Conservation (phyloP, 2,329 filamentous ascomycete species). For the Fusarium transvaalense region DNA sequence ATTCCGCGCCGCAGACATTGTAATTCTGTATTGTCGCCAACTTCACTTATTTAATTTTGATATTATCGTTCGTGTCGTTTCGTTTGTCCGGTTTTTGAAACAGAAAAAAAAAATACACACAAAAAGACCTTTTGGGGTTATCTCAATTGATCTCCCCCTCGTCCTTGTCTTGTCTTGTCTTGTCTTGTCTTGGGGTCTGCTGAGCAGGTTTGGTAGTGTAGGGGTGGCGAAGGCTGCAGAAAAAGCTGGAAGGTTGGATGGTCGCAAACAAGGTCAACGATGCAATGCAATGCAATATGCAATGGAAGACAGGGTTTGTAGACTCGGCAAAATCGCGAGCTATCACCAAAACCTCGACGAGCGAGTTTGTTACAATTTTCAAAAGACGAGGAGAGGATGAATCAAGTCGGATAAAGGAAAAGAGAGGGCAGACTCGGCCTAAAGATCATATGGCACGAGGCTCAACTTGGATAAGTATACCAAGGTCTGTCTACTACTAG, state of each 20-base stretch:
- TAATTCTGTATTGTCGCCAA: slow-evolving; percentile 22
- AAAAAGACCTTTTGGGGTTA: neutral
- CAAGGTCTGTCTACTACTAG: neutral
- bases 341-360: slow-evolving; percentile 8
- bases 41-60: neutral
- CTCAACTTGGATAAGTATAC: slow-evolving; percentile 29
- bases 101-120: neutral
- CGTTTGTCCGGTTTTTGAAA: neutral
- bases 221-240: slow-evolving; percentile 33
- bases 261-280: slow-evolving; percentile 19
- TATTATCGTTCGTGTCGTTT: slow-evolving; percentile 7
- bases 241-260: slow-evolving; percentile 37
- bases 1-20: slow-evolving; percentile 53
- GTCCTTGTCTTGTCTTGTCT: neutral
- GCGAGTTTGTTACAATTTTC: neutral
- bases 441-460: slow-evolving; percentile 35
- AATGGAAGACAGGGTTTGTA: slow-evolving; percentile 24
- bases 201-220: slow-evolving; percentile 8
- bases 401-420: neutral
- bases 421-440: slow-evolving; percentile 34
- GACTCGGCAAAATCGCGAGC: slow-evolving; percentile 14
- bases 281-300: slow-evolving; percentile 26
- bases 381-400: neutral
- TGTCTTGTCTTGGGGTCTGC: slow-evolving; percentile 2
- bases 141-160: neutral